Base-by-base conservation (phyloP, 345 rosid species). In the Citropsis articulata region DNA sequence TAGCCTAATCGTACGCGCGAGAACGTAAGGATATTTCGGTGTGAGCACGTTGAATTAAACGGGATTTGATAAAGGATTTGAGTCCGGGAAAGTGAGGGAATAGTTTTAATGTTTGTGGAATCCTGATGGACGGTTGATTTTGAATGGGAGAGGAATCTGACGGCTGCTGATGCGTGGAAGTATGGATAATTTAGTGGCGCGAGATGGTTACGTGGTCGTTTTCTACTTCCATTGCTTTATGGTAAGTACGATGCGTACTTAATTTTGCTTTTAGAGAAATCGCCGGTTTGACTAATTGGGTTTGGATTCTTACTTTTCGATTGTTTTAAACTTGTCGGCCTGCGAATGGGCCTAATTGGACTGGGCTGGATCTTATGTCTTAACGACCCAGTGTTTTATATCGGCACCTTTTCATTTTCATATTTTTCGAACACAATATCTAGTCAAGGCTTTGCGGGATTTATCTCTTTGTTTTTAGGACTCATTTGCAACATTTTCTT, bases 51-150 rank as follows among this genome's bases (percentile, higher is more conserved):
- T 22, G 10, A 1, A 4, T 28, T 45, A 14, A 53, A 61, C 57
- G 42, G 65, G 75, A 84, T 75, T 86, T 79, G 25, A 86, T 69
- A 76, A 61, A 31, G 27, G 69, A 8, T 66, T 86, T 76, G 73
- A 75, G 30, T 86, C 85, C 83, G 82, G 35, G 0, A 3, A 68
- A 33, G 65, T 24, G 66, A 2, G 4, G 4, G 66, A 13, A 24
- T 56, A 48, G 2, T 71, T 30, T 33, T 4, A 55, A 28, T 0
- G 12, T 60, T 59, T 14, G 66, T 3, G 50, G 72, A 33, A 18
- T 71, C 72, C 28, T 0, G 64, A 57, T 71, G 38, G 57, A 69
- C 73, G 69, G 72, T 8, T 10, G 4, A 55, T 14, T 40, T 9
- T 42, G 60, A 21, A 9, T 14, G 22, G 70, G 55, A 18, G 57